These are phyloP conservation scores for Lasiosphaeriaceae sp. DNA, from an alignment of 495 filamentous ascomycete genomes.

Conservation along the genomic window DNA sequence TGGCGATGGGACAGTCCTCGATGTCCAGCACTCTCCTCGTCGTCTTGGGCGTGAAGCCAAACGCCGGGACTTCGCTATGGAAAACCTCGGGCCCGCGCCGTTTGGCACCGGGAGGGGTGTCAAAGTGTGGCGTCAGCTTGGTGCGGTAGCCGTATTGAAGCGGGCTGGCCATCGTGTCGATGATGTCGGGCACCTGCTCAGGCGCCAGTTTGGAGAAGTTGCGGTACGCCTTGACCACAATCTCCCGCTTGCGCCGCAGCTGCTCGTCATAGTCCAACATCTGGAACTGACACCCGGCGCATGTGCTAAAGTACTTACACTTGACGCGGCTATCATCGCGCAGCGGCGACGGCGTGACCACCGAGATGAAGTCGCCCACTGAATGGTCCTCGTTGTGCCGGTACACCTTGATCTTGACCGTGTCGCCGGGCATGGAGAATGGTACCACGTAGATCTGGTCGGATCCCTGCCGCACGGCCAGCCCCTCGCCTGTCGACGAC, in stretches of 20 bases:
- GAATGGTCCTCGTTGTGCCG: constrained; percentile 63
- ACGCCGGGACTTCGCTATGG: constrained; percentile 59
- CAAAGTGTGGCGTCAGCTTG: constrained; percentile 94
- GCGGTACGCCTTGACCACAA: constrained; percentile 86
- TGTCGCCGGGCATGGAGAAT: constrained; percentile 79
- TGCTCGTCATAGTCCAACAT: constrained; percentile 91
- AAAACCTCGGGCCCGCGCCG: constrained; percentile 35
- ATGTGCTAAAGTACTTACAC: constrained; percentile 82
- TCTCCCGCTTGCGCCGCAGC: constrained; percentile 73
- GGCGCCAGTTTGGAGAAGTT: constrained; percentile 83
- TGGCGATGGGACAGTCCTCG: constrained; percentile 95
- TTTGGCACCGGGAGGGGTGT: constrained; percentile 55
- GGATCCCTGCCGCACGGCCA: constrained; percentile 61
- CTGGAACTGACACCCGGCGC: constrained; percentile 94
- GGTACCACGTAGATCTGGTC: constrained; percentile 84
- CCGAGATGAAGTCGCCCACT: constrained; percentile 73
- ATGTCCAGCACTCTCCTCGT: constrained; percentile 75
- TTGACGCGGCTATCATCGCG: constrained; percentile 72
- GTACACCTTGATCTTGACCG: constrained; percentile 72
- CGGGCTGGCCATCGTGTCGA: constrained; percentile 83
- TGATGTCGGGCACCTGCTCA: constrained; percentile 69
- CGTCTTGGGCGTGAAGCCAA: constrained; percentile 88
- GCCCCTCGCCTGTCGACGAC: constrained; percentile 86
- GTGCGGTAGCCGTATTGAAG: constrained; percentile 91
- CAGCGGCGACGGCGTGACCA: constrained; percentile 66